phyloP scores from a whole-genome alignment of 768 basidiomycete species.

The Suillus cothurnatus region DNA sequence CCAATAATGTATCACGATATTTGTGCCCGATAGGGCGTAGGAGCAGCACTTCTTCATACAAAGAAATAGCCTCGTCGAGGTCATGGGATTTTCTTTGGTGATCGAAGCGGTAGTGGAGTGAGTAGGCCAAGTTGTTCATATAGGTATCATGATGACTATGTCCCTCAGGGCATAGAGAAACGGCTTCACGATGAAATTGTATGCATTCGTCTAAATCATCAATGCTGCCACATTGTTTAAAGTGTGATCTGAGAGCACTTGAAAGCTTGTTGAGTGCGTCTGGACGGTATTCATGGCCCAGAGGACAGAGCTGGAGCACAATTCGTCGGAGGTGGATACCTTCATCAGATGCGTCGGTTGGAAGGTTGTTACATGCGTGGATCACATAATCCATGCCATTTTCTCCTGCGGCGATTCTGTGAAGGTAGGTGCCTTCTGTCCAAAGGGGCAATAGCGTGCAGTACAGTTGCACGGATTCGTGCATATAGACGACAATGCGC shows the following conservation, averaged over 20 bases:
- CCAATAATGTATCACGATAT: accelerated
- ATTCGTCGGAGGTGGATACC: not conserved
- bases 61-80: not conserved
- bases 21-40: not conserved
- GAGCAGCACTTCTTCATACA: not conserved
- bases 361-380: not conserved
- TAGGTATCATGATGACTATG: accelerated
- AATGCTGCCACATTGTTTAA: not conserved
- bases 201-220: not conserved
- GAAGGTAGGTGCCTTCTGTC: not conserved
- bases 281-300: not conserved
- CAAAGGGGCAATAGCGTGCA: not conserved
- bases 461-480: not conserved
- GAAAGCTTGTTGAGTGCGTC: not conserved
- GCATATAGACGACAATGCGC: not conserved
- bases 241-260: accelerated
- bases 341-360: not conserved
- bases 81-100: not conserved
- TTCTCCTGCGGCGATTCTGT: not conserved
- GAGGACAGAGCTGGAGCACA: not conserved
- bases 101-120: not conserved
- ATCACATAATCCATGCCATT: not conserved
- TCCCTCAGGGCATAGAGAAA: not conserved
- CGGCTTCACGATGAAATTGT: not conserved
- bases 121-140: not conserved